These are phyloP conservation scores for Heritiera fomes DNA, from an alignment of 345 rosid species.

Conservation along the genomic window DNA sequence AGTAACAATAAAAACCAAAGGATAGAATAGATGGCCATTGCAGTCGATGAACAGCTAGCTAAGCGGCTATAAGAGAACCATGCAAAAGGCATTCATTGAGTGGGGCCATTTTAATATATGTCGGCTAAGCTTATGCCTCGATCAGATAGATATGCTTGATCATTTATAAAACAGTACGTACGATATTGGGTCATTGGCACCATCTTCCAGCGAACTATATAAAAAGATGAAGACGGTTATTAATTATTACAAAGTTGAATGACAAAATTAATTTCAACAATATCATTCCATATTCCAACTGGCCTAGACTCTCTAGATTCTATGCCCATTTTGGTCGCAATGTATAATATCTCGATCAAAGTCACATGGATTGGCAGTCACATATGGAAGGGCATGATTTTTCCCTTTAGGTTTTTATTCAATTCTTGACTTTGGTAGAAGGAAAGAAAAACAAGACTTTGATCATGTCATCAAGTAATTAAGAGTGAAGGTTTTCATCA, in stretches of 20 bases:
- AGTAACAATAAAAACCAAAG: not conserved
- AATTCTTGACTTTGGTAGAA: slow-evolving; percentile 1
- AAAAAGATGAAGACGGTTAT: not conserved
- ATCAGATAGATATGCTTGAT: not conserved
- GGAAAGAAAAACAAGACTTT: no score
- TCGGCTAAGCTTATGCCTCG: slow-evolving; percentile 3
- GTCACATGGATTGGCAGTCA: not conserved
- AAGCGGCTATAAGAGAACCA: not conserved
- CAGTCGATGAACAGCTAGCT: not conserved
- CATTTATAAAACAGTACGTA: not conserved
- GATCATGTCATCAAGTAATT: no score
- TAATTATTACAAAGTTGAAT: not conserved
- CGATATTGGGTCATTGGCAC: not conserved
- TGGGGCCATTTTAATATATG: not conserved
- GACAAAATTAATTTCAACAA: no score
- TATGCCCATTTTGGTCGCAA: no score
- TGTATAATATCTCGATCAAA: not conserved
- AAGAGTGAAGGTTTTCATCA: no score
- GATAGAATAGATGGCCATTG: not conserved
- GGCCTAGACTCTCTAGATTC: no score
- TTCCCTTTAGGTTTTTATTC: not conserved
- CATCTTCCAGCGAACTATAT: not conserved
- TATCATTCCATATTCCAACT: no score
- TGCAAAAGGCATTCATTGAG: slow-evolving; percentile 14
- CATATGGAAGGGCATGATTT: not conserved